phyloP scores from a whole-genome alignment of 2,329 filamentous ascomycete species.

The Penicillium digitatum region DNA sequence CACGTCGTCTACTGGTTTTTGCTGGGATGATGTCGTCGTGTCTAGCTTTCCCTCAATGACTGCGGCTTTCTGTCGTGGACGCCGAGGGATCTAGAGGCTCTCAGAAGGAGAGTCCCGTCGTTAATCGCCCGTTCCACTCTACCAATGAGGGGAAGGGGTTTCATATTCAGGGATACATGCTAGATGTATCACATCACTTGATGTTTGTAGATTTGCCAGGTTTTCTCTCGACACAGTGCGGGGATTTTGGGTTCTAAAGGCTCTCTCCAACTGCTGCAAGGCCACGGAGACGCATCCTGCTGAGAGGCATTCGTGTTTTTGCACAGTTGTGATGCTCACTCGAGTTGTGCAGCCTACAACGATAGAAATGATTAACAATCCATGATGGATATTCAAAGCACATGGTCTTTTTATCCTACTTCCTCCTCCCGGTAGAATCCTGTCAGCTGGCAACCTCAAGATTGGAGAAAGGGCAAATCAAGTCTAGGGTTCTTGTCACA shows the following conservation, averaged over 20 bases:
- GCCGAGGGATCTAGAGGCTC: conserved; percentile 38
- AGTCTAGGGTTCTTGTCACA: conserved; percentile 1
- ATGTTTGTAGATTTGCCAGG: not conserved
- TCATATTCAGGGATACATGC: conserved; percentile 49
- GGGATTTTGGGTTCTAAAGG: not conserved
- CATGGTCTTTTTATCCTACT: not conserved
- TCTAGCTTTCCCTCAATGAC: conserved; percentile 38
- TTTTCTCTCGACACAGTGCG: too few relatives aligned
- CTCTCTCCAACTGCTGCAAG: too few relatives aligned
- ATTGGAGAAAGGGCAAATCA: too few relatives aligned
- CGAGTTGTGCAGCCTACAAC: not conserved
- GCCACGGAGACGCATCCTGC: not conserved
- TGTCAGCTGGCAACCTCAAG: not conserved
- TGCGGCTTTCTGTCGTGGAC: conserved; percentile 47
- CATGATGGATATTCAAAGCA: not conserved
- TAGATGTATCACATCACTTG: not conserved
- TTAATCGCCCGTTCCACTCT: conserved; percentile 50
- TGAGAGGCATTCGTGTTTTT: not conserved
- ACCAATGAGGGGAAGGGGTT: conserved; percentile 46
- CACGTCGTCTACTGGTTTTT: conserved; percentile 34
- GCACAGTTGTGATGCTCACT: not conserved
- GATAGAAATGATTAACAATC: too few relatives aligned
- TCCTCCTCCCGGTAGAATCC: not conserved
- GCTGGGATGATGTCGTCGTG: conserved; percentile 40
- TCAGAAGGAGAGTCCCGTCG: conserved; percentile 46